Conservation (phyloP, 352 stramenopile genomes). For the Globisporangium paddicum region DNA sequence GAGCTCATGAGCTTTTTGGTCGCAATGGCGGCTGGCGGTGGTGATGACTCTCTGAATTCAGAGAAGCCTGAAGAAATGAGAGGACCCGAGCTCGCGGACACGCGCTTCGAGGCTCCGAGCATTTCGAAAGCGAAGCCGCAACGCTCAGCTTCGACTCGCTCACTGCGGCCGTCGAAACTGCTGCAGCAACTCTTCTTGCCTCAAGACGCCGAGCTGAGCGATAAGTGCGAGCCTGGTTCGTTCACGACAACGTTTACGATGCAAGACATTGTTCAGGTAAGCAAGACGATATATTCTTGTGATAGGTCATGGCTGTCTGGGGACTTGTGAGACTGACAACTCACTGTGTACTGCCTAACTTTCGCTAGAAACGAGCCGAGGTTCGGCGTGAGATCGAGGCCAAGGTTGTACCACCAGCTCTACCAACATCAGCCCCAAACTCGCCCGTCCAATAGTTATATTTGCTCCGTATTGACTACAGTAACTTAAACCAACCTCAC, state of each 20-base stretch:
- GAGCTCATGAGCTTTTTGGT: constrained; percentile 32
- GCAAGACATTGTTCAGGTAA: constrained; percentile 11
- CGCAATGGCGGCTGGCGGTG: background rate
- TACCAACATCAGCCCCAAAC: background rate
- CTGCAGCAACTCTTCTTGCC: constrained; percentile 5
- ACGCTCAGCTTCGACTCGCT: background rate
- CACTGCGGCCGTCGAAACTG: background rate
- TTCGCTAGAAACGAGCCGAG: background rate
- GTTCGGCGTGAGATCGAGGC: constrained; percentile 2
- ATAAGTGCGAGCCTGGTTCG: background rate
- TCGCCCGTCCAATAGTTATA: background rate
- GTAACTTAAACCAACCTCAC: background rate
- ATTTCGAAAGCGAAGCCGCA: background rate
- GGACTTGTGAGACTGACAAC: background rate
- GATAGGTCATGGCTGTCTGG: no score
- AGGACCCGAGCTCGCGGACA: background rate
- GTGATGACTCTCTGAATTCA: background rate
- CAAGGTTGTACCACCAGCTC: background rate
- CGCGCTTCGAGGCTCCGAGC: background rate
- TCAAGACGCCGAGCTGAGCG: background rate
- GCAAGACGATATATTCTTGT: background rate
- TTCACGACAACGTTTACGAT: constrained; percentile 10
- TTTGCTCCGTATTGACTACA: no score
- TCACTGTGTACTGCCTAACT: background rate
- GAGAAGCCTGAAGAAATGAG: background rate